Evolutionary conservation across 2,329 filamentous ascomycete genomes (phyloP).

Genomic region (Phyllosticta citriasiana): DNA sequence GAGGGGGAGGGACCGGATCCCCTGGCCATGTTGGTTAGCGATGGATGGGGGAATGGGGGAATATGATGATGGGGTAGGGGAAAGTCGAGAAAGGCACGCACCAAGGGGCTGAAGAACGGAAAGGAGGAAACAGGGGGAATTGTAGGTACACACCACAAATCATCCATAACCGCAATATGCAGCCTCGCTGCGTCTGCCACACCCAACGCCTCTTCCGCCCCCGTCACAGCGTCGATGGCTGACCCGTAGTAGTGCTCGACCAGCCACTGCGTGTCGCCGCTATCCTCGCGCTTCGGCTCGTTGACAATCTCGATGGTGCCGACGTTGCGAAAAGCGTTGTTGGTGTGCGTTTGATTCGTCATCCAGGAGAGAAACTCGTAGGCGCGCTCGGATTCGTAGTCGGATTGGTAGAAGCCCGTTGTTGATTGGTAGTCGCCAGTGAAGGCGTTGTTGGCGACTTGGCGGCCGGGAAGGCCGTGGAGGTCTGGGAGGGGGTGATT

Average conservation of each 20-base stretch:
- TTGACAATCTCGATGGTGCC: slow-evolving; percentile 52
- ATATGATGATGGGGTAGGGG: slow-evolving; percentile 18
- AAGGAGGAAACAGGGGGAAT: slow-evolving; percentile 31
- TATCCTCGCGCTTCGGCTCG: slow-evolving; percentile 35
- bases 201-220: slow-evolving; percentile 36
- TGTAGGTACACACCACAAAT: slow-evolving; percentile 44
- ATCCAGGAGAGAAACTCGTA: slow-evolving; percentile 47
- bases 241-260: slow-evolving; percentile 36
- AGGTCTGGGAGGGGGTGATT: neutral
- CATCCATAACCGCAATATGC: slow-evolving; percentile 46
- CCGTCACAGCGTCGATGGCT: slow-evolving; percentile 38
- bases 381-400: slow-evolving; percentile 48
- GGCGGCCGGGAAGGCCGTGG: slow-evolving; percentile 43
- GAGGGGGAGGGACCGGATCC: neutral
- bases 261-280: slow-evolving; percentile 1
- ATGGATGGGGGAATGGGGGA: slow-evolving; percentile 33
- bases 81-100: too few species aligned
- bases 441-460: slow-evolving; percentile 36
- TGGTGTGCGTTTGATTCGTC: slow-evolving; percentile 41
- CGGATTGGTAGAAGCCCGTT: slow-evolving; percentile 44
- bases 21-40: slow-evolving; percentile 25
- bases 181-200: slow-evolving; percentile 35
- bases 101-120: too few species aligned
- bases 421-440: slow-evolving; percentile 34
- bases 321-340: slow-evolving; percentile 42